Evolutionary conservation across 73 alveolate species (phyloP).

Genomic region (Breviolum minutum): DNA sequence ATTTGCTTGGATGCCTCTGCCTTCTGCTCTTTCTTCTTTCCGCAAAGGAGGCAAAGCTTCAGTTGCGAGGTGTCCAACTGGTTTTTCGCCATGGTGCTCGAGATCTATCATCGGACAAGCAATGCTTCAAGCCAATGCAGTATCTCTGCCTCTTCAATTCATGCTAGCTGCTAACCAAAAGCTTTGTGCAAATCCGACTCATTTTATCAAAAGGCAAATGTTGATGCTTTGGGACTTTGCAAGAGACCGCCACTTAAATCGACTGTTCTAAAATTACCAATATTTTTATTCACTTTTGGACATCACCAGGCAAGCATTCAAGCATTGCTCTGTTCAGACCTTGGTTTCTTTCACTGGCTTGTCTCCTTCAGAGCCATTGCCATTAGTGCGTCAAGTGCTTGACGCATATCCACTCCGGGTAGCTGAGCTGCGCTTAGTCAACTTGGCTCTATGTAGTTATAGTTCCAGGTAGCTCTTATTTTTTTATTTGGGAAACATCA

Average conservation of each 20-base stretch:
- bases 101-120: slow-evolving; percentile 79
- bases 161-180: too few relatives aligned
- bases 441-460: background rate
- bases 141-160: background rate
- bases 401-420: slow-evolving; percentile 58
- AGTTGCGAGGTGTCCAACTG: slow-evolving; percentile 28
- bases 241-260: too few relatives aligned
- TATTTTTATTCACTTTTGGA: background rate
- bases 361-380: background rate
- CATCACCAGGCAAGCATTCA: slow-evolving; percentile 5
- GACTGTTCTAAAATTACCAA: background rate
- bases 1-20: too few relatives aligned
- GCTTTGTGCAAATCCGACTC: too few relatives aligned
- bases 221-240: too few relatives aligned
- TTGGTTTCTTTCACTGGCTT: slow-evolving; percentile 58
- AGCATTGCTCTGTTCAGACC: slow-evolving; percentile 65
- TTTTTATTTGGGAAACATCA: too few relatives aligned
- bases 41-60: background rate
- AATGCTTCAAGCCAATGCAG: slow-evolving; percentile 18
- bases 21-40: background rate
- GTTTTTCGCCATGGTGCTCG: slow-evolving; percentile 83
- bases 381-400: slow-evolving; percentile 39
- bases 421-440: background rate
- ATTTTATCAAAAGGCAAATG: too few relatives aligned
- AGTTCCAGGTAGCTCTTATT: background rate